A percentile compares a stretch with the other conserved stretches of the same genome.
Evolutionary conservation across 2,329 filamentous ascomycete genomes (phyloP).

Genomic region (Drechslera avenae): DNA sequence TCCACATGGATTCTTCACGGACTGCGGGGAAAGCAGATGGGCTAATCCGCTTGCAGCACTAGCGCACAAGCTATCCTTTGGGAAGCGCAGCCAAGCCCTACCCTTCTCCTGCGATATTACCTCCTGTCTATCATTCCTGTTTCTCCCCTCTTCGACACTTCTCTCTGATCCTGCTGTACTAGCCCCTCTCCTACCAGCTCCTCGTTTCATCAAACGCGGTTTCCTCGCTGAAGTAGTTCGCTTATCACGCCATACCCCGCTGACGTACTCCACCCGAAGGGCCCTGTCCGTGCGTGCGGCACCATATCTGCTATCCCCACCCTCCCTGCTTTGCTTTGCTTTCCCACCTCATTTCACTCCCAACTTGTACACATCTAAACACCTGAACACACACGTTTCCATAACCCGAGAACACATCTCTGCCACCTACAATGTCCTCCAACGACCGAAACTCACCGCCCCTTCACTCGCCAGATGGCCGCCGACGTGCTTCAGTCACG

Average conservation of each 20-base stretch:
- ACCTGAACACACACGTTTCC: constrained; percentile 11
- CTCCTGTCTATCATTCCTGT: constrained; percentile 24
- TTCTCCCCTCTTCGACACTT: constrained; percentile 9
- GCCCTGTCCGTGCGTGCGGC: constrained; percentile 29
- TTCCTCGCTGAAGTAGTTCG: constrained; percentile 19
- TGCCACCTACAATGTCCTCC: constrained; percentile 39
- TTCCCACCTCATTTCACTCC: constrained; percentile 11
- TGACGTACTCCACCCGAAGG: constrained; percentile 28
- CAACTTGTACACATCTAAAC: not conserved
- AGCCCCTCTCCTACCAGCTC: constrained; percentile 10
- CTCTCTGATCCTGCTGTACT: constrained; percentile 12
- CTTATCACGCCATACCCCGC: constrained; percentile 37
- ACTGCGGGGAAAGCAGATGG: constrained; percentile 42
- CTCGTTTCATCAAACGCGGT: constrained; percentile 19
- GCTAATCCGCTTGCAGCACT: constrained; percentile 25
- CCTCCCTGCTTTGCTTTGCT: constrained; percentile 21
- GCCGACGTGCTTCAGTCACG: constrained; percentile 55
- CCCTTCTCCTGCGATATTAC: constrained; percentile 33
- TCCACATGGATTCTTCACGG: constrained; percentile 33
- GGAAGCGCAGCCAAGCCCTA: constrained; percentile 15
- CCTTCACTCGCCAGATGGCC: constrained; percentile 43
- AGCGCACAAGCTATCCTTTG: constrained; percentile 19
- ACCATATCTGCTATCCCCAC: constrained; percentile 27
- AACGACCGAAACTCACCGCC: constrained; percentile 50
- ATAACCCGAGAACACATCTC: constrained; percentile 1